These are phyloP conservation scores for Aspergillus nanangensis DNA, from an alignment of 495 filamentous ascomycete species.

Conservation along the genomic window DNA sequence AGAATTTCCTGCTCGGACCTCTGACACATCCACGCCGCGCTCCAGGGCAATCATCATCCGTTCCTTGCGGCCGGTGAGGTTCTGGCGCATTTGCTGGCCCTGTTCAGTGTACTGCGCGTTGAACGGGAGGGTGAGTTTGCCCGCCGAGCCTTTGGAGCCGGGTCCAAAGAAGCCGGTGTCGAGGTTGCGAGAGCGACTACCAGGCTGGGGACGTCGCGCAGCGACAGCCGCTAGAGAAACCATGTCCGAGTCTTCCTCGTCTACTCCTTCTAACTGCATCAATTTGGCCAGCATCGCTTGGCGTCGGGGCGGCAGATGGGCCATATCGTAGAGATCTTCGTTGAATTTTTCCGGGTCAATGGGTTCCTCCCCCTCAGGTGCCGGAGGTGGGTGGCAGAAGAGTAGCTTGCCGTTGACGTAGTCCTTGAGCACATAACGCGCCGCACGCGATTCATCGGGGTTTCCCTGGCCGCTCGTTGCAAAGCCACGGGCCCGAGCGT, in stretches of 20 bases:
- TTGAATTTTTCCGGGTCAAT: slow-evolving; percentile 79
- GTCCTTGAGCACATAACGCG: slow-evolving; percentile 89
- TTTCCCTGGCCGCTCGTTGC: slow-evolving; percentile 80
- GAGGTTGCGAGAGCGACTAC: slow-evolving; percentile 66
- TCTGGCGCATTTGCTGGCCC: slow-evolving; percentile 59
- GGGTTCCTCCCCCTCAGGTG: slow-evolving; percentile 41
- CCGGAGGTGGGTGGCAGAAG: slow-evolving; percentile 83
- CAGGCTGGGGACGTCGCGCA: slow-evolving; percentile 32
- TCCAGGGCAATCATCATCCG: slow-evolving; percentile 80
- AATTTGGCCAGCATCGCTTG: slow-evolving; percentile 51
- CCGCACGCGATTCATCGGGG: slow-evolving; percentile 90
- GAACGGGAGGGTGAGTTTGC: slow-evolving; percentile 76
- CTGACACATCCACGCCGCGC: slow-evolving; percentile 76
- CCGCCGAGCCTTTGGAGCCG: slow-evolving; percentile 51
- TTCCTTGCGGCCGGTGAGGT: slow-evolving; percentile 78
- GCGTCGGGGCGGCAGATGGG: slow-evolving; percentile 69
- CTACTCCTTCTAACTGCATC: slow-evolving; percentile 31
- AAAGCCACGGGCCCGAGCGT: slow-evolving; percentile 86
- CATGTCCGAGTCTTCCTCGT: slow-evolving; percentile 36
- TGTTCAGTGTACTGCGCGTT: slow-evolving; percentile 83
- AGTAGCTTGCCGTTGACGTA: slow-evolving; percentile 95
- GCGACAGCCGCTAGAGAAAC: slow-evolving; percentile 15
- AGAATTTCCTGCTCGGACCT: slow-evolving; percentile 59
- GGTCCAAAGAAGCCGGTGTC: slow-evolving; percentile 85
- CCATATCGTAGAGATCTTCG: slow-evolving; percentile 74